Base-by-base conservation (phyloP, 352 stramenopile species). In the Thalassiosira hispida region DNA sequence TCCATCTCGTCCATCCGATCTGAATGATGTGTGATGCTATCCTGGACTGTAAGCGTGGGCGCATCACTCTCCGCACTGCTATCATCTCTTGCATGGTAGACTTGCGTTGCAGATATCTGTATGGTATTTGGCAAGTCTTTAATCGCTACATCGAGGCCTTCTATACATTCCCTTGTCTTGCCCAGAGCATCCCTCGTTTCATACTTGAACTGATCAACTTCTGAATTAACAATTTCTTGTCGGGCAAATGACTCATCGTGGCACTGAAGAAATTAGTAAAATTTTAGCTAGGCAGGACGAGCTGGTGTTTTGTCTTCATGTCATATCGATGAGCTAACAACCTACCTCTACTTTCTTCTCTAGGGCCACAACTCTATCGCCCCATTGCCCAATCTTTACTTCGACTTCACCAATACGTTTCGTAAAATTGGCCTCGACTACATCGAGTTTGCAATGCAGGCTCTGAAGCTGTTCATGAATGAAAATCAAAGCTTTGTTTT, bases 51-150 rank as follows among this genome's bases (percentile, higher is more conserved):
- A 23, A 63, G 2, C 14, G 23, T 47, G 18, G n/a, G 7, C 27
- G 7, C 20, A 14, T 35, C 51, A 60, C 33, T 55, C 16, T 59
- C 31, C 2, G 12, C 69, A 20, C 33, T 14, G 44, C 57, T 46
- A 5, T 55, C 33, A 46, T 77, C 49, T 31, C 29, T 23, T 6
- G n/a, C n/a, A 44, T 64, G 44, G 38, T 47, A 47, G 7, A 74
- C 61, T 23, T 74, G 71, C 23, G 60, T 9, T 61, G 71, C 44
- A 25, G n/a, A 25, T 49, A 78, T 71, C 29, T n/a, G 38, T 53
- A 71, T 78, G 7, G 44, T 78, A 29, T 61, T 59, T 57, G 69
- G 69, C 20, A 71, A 25, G 14, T 71, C 60, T 16, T 78, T 42
- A 5, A 78, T 16, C 18, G 18, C 35, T 55, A 29, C 44, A 31